Conservation (phyloP, 371 early-diverging fungal genomes). For the Smittium mucronatum region DNA sequence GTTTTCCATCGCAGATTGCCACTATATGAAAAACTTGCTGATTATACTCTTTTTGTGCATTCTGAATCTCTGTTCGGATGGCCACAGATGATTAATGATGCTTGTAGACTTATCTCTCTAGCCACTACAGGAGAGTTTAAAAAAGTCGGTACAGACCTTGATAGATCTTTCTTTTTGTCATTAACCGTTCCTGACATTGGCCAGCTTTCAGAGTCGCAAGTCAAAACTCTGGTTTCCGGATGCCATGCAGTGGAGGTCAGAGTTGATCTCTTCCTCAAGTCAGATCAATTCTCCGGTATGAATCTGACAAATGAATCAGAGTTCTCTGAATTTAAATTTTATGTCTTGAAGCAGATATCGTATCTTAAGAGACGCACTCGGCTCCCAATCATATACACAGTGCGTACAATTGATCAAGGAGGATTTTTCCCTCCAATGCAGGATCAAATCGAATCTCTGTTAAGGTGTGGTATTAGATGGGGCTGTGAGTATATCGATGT, state of each 20-base stretch:
- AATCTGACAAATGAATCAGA: conserved; percentile 26
- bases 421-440: conserved; percentile 64
- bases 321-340: conserved; percentile 37
- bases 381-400: conserved; percentile 86
- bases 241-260: conserved; percentile 86
- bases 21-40: conserved; percentile 67
- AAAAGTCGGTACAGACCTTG: conserved; percentile 33
- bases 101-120: conserved; percentile 49
- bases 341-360: conserved; percentile 64
- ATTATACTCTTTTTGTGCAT: conserved; percentile 53
- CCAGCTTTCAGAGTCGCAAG: conserved; percentile 31
- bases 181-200: conserved; percentile 65
- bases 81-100: conserved; percentile 52
- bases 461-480: conserved; percentile 59
- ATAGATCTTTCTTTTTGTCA: conserved; percentile 71
- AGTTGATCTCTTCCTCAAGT: conserved; percentile 61
- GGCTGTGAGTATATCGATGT: conserved; percentile 90
- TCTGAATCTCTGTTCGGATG: conserved; percentile 33
- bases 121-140: conserved; percentile 40
- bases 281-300: conserved; percentile 20
- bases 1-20: conserved; percentile 68
- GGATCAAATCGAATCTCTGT: conserved; percentile 45
- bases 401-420: conserved; percentile 76
- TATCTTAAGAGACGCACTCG: conserved; percentile 52
- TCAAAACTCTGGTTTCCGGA: conserved; percentile 56